Evolutionary conservation across 495 filamentous ascomycete species (phyloP).

Genomic region (Stereocaulon alpinum): DNA sequence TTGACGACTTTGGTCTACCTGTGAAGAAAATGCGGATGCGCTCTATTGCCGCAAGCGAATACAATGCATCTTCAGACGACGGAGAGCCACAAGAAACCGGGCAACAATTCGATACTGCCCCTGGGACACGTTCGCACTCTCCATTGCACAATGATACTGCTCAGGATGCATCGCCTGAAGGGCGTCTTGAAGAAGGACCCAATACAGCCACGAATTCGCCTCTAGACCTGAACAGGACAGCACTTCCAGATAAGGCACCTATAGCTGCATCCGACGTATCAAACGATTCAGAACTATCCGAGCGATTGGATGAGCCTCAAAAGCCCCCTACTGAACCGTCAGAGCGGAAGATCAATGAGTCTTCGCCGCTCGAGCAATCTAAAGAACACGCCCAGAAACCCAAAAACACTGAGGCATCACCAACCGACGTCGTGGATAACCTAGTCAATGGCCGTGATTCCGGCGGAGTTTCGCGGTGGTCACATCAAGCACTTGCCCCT

Average conservation of each 20-base stretch:
- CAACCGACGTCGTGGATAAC: slow-evolving; percentile 12
- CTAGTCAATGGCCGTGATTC: slow-evolving; percentile 14
- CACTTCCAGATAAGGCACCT: slow-evolving; percentile 4
- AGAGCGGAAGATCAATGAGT: neutral
- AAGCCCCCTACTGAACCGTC: neutral
- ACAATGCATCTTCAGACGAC: neutral
- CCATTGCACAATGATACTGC: neutral
- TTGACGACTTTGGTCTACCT: slow-evolving; percentile 31
- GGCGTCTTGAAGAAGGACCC: neutral
- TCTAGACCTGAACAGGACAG: slow-evolving; percentile 9
- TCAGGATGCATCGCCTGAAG: neutral
- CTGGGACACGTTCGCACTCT: neutral
- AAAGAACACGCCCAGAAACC: neutral
- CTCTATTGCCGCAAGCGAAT: neutral
- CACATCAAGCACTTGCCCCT: slow-evolving; percentile 70
- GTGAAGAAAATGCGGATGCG: slow-evolving; percentile 18
- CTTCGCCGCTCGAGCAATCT: neutral
- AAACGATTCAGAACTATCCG: neutral
- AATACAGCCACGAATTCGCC: neutral
- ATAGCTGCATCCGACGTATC: neutral
- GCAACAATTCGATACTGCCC: neutral
- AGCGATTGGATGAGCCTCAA: neutral
- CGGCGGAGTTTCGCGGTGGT: slow-evolving; percentile 65
- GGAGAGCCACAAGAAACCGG: neutral
- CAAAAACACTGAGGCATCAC: neutral